Base-by-base conservation (phyloP, 2,329 filamentous ascomycete species). In the Cladosporium velox region DNA sequence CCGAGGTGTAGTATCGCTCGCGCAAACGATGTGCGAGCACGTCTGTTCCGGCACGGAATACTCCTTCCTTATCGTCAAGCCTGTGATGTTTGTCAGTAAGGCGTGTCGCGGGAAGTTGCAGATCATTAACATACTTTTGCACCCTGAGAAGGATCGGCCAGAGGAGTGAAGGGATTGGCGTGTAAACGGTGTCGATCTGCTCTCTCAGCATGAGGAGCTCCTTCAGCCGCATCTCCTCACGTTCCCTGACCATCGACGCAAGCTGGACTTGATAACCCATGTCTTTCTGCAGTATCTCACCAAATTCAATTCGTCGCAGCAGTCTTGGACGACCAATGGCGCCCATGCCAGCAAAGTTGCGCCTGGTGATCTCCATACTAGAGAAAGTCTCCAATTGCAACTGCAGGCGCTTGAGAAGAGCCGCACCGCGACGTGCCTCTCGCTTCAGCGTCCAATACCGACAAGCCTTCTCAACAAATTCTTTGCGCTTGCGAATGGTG, bases 381-480 rank as follows among this genome's bases (percentile, higher is more conserved):
- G 94, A 94, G 78, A 98, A 99, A 0, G 92, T 92, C 78, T 98
- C 94, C 85, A 97, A 91, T 77, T 97, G 93, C 66, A 98, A 81
- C 77, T 99, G 95, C 24, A 99, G 84, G 41, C 95, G 88, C 80
- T 98, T 98, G 67, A 99, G 85, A 65, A 99, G 83, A 4, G 95
- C 92, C 34, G 95, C 95, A 57, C 95, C 95, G 66, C 95, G 87
- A 38, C 95, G 88, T 68, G 94, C 91, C 78, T 99, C 95, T 65
- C 95, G 88, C 81, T 99, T 99, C 69, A 99, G 79, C 0, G 95
- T 98, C 95, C 95, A 99, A 79, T 98, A 99, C 72, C 92, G 93
- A 80, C 94, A 98, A 1, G 91, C 91, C 77, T 97, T 94, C 66
- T 92, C 90, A 2, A 96, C 89, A 77, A 92, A 99, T 67, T 97